Conservation (phyloP, 2,329 filamentous ascomycete species). For the Colletotrichum filicis region DNA sequence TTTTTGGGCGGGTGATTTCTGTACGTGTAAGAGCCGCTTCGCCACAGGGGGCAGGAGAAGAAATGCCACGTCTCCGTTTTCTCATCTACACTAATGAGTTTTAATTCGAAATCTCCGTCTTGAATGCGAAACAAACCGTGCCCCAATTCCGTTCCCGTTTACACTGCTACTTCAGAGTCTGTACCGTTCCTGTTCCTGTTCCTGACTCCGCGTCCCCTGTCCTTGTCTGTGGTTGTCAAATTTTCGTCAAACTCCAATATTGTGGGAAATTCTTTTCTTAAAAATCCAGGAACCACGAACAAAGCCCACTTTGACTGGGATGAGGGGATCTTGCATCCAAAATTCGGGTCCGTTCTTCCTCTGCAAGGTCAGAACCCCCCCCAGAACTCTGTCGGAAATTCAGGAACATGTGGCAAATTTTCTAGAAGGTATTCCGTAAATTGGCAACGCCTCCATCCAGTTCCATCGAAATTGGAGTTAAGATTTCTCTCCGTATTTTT, state of each 20-base stretch:
- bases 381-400: neutral
- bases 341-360: too few species aligned
- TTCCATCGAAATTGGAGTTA: conserved; percentile 14
- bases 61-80: conserved; percentile 4
- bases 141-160: neutral
- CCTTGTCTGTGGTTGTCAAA: conserved; percentile 4
- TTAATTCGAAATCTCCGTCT: conserved; percentile 1
- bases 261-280: neutral
- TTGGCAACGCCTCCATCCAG: neutral
- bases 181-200: neutral
- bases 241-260: neutral
- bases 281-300: neutral
- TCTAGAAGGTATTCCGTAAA: too few species aligned
- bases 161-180: too few species aligned
- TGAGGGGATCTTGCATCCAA: conserved; percentile 15
- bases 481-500: neutral
- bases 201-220: conserved; percentile 3
- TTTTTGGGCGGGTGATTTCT: neutral
- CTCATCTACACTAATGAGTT: neutral
- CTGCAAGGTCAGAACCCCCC: neutral
- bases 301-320: neutral
- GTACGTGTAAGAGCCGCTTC: neutral
- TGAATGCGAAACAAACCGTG: neutral
- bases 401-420: conserved; percentile 1
- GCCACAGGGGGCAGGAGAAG: neutral